Conservation (phyloP, 2,329 filamentous ascomycete genomes). For the Chaetomiaceae sp. region DNA sequence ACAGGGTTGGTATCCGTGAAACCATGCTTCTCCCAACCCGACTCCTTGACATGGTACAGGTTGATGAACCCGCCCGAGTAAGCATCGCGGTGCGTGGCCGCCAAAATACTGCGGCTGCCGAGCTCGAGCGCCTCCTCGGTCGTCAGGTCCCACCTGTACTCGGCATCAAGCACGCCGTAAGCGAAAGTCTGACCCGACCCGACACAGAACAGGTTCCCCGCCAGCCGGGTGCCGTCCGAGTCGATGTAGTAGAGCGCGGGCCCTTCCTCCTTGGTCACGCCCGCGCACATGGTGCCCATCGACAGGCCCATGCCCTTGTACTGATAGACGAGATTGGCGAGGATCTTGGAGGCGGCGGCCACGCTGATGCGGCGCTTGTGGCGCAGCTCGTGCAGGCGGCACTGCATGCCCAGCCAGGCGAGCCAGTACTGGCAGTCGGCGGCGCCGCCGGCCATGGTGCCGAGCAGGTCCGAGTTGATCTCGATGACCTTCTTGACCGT, state of each 20-base stretch:
- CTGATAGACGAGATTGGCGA: constrained; percentile 94
- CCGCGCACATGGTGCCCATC: constrained; percentile 99
- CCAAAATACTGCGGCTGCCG: constrained; percentile 86
- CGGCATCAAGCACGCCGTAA: constrained; percentile 93
- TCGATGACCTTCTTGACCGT: constrained; percentile 99
- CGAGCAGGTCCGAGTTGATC: constrained; percentile 90
- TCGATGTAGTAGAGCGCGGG: constrained; percentile 99
- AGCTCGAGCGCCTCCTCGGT: constrained; percentile 88
- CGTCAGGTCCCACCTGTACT: constrained; percentile 85
- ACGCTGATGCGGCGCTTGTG: constrained; percentile 99
- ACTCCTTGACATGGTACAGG: constrained; percentile 97
- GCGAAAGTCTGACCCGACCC: constrained; percentile 98
- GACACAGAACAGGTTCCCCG: constrained; percentile 96
- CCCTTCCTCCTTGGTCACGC: constrained; percentile 91
- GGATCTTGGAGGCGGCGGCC: constrained; percentile 94
- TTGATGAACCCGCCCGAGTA: constrained; percentile 99
- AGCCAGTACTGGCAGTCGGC: constrained; percentile 99
- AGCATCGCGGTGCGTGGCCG: constrained; percentile 95
- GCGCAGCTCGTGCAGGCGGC: constrained; percentile 95
- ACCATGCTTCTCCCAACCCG: constrained; percentile 97
- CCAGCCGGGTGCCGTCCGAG: constrained; percentile 86
- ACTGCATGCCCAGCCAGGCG: constrained; percentile 97
- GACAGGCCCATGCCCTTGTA: constrained; percentile 99
- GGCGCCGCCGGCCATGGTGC: constrained; percentile 97
- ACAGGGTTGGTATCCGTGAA: constrained; percentile 98